Conservation (phyloP, 2,329 filamentous ascomycete genomes). For the Ascochyta fabae region DNA sequence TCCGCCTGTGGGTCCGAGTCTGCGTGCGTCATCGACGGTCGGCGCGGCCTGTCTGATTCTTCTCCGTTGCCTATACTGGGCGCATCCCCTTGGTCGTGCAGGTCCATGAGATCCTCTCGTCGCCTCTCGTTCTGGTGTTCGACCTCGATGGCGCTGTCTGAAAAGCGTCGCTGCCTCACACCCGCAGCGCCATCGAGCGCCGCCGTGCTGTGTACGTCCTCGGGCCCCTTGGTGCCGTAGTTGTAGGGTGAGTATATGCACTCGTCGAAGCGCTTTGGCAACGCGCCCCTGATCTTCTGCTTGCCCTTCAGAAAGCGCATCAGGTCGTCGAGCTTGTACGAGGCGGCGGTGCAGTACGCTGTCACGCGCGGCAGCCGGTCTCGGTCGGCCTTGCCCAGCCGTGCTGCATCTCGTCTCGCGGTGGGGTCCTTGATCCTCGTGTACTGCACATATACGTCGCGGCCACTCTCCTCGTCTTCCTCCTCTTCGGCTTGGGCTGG, state of each 20-base stretch:
- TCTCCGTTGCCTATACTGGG: conserved; percentile 36
- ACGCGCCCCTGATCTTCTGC: conserved; percentile 76
- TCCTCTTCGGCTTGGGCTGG: conserved; percentile 80
- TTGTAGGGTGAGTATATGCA: conserved; percentile 96
- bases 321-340: conserved; percentile 86
- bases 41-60: conserved; percentile 27
- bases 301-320: conserved; percentile 91
- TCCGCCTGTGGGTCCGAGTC: conserved; percentile 44
- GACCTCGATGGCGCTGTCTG: conserved; percentile 74
- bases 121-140: conserved; percentile 63
- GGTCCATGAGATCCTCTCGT: conserved; percentile 69
- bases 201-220: conserved; percentile 44
- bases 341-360: conserved; percentile 93
- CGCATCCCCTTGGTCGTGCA: conserved; percentile 55
- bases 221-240: conserved; percentile 63
- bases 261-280: conserved; percentile 93
- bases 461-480: conserved; percentile 83
- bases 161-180: conserved; percentile 68
- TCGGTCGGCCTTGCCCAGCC: conserved; percentile 91
- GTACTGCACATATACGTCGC: conserved; percentile 97
- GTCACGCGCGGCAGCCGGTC: conserved; percentile 88
- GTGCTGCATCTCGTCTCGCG: conserved; percentile 87
- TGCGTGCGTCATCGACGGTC: conserved; percentile 37
- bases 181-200: conserved; percentile 36
- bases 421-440: conserved; percentile 97